Base-by-base conservation (phyloP, 2,329 filamentous ascomycete genomes). In the Mollisia scopiformis region DNA sequence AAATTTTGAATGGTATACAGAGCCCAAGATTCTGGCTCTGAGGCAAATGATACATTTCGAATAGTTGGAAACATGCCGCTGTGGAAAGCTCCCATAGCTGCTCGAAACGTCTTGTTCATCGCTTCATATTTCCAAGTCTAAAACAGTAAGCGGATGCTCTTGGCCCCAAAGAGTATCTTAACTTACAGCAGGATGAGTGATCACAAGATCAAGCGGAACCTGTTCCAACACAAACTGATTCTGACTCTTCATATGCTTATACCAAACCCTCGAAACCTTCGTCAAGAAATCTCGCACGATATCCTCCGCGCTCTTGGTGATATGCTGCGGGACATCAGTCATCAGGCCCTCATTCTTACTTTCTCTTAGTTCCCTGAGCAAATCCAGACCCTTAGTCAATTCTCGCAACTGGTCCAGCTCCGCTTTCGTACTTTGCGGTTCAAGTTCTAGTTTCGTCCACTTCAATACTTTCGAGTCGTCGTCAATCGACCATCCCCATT, bases 161-260 rank as follows among this genome's bases (percentile, higher is more conserved):
- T 5, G 31, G 2, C 21, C 16, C n/a, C 5, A 16, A 30, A 41
- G 4, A 8, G 35, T 14, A 10, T 14, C 30, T n/a, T 3, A 14
- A 43, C 57, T 33, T 59, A 55, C 57, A 23, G 50, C 57, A 23
- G 57, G 57, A 54, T 59, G 50, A 10, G 57, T 59, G 28, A 59
- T 55, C 2, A 59, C 57, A 25, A 59, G 35, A 49, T 59, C 57
- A 23, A 59, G 35, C 3, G 49, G 49, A 16, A 59, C 50, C 3
- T 19, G 39, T 2, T 47, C 30, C 21, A 59, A 11, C 2, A 27
- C 46, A 39, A 27, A 16, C 23, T 13, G 31, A 5, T 37, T 37
- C 31, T 46, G 21, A 16, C 28, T 25, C 19, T 28, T 54, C 56
- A 53, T 53, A 19, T 54, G 19, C 14, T 53, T 6, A 14, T 33